These are phyloP conservation scores for Ceratobasidium papillatum DNA, from an alignment of 1,284 basidiomycete species.

Conservation along the genomic window DNA sequence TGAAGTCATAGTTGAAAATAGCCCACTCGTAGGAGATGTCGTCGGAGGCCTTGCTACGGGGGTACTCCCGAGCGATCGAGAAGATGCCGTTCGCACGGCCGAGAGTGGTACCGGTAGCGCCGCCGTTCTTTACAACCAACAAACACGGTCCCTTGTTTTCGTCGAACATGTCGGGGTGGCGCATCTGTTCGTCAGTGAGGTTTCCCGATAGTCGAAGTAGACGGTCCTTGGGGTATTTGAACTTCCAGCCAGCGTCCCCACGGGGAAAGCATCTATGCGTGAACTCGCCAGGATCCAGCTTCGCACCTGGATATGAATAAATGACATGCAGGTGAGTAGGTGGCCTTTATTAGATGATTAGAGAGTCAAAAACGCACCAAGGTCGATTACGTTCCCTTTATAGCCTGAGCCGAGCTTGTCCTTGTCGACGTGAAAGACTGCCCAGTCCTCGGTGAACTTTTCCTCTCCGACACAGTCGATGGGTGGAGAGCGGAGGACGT, in stretches of 20 bases:
- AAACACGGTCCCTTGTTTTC: slow-evolving; percentile 47
- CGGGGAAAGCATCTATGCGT: slow-evolving; percentile 44
- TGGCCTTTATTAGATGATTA: slow-evolving; percentile 27
- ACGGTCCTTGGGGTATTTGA: too few relatives aligned
- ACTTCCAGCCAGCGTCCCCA: too few relatives aligned
- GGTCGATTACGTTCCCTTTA: slow-evolving; percentile 51
- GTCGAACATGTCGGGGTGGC: slow-evolving; percentile 49
- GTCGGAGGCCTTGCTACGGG: too few relatives aligned
- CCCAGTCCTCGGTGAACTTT: slow-evolving; percentile 52
- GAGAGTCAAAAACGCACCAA: slow-evolving; percentile 46
- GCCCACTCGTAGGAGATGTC: slow-evolving; percentile 49
- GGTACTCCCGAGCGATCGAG: slow-evolving; percentile 49
- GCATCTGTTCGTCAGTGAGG: slow-evolving; percentile 49
- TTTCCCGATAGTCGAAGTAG: slow-evolving; percentile 49
- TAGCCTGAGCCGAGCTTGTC: slow-evolving; percentile 50
- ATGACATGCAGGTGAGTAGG: slow-evolving; percentile 44
- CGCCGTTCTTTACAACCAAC: slow-evolving; percentile 53
- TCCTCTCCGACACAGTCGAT: slow-evolving; percentile 48
- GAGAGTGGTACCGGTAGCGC: slow-evolving; percentile 50
- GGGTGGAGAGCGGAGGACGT: slow-evolving; percentile 51
- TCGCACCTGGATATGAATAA: slow-evolving; percentile 37
- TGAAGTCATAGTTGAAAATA: slow-evolving; percentile 47
- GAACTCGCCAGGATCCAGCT: slow-evolving; percentile 34
- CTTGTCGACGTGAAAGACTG: slow-evolving; percentile 51
- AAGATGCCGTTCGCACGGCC: slow-evolving; percentile 50